Base-by-base conservation (phyloP, 2,329 filamentous ascomycete genomes). In the Bisporella sp. region DNA sequence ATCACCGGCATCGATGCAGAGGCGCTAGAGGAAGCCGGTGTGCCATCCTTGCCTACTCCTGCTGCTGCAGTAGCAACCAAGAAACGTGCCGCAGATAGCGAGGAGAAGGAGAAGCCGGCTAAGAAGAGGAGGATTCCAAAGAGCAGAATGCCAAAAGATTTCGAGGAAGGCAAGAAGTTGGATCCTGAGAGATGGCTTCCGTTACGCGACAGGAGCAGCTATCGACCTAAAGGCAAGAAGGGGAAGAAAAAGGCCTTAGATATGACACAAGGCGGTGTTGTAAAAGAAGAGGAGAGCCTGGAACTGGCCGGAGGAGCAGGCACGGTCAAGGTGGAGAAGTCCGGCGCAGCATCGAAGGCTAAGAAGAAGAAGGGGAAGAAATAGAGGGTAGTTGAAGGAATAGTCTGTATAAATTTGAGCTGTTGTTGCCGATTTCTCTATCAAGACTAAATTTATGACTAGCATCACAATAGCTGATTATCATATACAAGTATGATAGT, bases 141-240 rank as follows among this genome's bases (percentile, higher is more conserved):
- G 64, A 78, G 73, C 50, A 80, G 79, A 59, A 73, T 87, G 61
- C 86, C 86, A 32, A 89, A 88, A 69, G 78, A 84, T 62, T 88
- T 81, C 62, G 87, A 89, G 52, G 79, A 87, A 47, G 81, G 77
- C 59, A 95, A 90, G 74, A 84, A 82, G 57, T 79, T 88, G 33
- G 93, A 99, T 67, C 84, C 89, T 0, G 93, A 99, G 70, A 78
- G 93, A 55, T 99, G 93, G 93, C 71, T 99, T 53, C 92, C 93
- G 9, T 74, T 97, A 62, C 83, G 87, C 47, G 93, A 99, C 66
- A 79, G 93, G 51, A 93, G 87, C 60, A 87, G 82, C 40, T 99
- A 96, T 69, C 76, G 87, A 45, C 90, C 91, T 6, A 96, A 93
- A 76, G 88, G 89, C 48, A 92, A 89, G 76, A 96, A 93, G 76